Evolutionary conservation across 1,139 yeast genomes (phyloP).

Genomic region (Hyphopichia burtonii): DNA sequence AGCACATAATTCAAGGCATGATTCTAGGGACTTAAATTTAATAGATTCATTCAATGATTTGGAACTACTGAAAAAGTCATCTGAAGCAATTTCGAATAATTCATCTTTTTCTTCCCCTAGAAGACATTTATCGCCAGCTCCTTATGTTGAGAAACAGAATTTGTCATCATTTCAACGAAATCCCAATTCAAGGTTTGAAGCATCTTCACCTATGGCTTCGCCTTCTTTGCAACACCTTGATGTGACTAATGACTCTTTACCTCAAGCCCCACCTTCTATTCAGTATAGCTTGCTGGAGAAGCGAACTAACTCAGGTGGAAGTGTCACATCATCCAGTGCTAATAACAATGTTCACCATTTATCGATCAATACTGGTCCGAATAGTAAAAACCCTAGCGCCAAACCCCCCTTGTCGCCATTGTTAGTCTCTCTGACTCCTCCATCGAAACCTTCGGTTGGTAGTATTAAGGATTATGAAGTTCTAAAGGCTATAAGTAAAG

Average conservation of each 20-base stretch:
- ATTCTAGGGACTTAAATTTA: slow-evolving; percentile 21
- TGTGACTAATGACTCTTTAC: not conserved
- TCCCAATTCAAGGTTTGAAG: slow-evolving; percentile 22
- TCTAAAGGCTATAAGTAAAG: slow-evolving; percentile 90
- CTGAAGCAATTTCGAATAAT: slow-evolving; percentile 21
- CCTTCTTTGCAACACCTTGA: slow-evolving; percentile 27
- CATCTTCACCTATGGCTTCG: slow-evolving; percentile 44
- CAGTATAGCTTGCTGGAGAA: slow-evolving; percentile 6
- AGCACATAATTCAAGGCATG: slow-evolving; percentile 8
- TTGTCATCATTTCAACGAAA: slow-evolving; percentile 59
- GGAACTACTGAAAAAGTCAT: slow-evolving; percentile 19
- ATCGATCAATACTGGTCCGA: slow-evolving; percentile 9
- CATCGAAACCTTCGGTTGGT: slow-evolving; percentile 53
- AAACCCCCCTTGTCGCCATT: slow-evolving; percentile 82
- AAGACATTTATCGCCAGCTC: slow-evolving; percentile 55
- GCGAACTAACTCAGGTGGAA: slow-evolving; percentile 9
- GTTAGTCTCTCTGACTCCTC: slow-evolving; percentile 58
- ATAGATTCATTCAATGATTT: slow-evolving; percentile 29
- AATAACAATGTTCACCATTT: slow-evolving; percentile 12
- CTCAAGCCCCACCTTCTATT: slow-evolving; percentile 5
- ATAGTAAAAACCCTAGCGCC: slow-evolving; percentile 13
- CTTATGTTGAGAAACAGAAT: slow-evolving; percentile 45
- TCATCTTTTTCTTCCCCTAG: slow-evolving; percentile 50
- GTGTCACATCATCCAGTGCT: slow-evolving; percentile 2
- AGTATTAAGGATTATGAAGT: slow-evolving; percentile 88